phyloP scores from a whole-genome alignment of 2,329 filamentous ascomycete species.

The Colletotrichum horii region DNA sequence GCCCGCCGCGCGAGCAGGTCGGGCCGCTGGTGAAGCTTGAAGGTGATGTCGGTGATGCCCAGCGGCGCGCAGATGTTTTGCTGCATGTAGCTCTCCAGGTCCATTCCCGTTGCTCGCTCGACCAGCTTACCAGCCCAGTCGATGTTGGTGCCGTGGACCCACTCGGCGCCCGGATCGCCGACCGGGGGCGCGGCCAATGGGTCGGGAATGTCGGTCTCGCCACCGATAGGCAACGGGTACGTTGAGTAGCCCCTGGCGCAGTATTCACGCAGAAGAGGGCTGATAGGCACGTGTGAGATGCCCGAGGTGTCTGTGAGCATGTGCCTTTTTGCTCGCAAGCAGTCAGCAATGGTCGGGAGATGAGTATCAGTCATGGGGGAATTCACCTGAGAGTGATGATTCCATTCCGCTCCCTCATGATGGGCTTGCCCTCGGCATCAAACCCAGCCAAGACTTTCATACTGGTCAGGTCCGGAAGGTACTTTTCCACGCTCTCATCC shows the following conservation, averaged over 20 bases:
- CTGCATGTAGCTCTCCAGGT: slow-evolving; percentile 48
- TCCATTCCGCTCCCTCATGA: slow-evolving; percentile 32
- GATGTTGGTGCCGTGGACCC: slow-evolving; percentile 49
- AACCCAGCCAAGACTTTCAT: slow-evolving; percentile 56
- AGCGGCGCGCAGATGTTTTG: slow-evolving; percentile 42
- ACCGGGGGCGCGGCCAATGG: background rate
- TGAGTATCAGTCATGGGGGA: background rate
- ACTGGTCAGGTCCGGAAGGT: slow-evolving; percentile 53
- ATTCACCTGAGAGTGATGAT: slow-evolving; percentile 47
- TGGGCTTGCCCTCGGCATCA: slow-evolving; percentile 40
- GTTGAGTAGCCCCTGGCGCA: background rate
- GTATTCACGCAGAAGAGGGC: slow-evolving; percentile 32
- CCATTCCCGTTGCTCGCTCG: slow-evolving; percentile 48
- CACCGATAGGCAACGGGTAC: background rate
- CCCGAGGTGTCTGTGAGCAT: slow-evolving; percentile 58
- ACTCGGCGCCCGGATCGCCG: slow-evolving; percentile 33
- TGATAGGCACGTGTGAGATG: slow-evolving; percentile 45
- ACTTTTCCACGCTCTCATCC: slow-evolving; percentile 45
- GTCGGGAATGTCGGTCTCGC: background rate
- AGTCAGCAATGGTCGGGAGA: background rate
- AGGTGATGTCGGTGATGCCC: slow-evolving; percentile 9
- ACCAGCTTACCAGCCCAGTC: slow-evolving; percentile 61
- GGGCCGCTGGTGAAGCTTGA: slow-evolving; percentile 30
- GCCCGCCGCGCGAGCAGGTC: background rate
- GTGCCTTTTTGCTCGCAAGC: background rate